Conservation (phyloP, 805 yeast genomes). For the Starmerella apicola region DNA sequence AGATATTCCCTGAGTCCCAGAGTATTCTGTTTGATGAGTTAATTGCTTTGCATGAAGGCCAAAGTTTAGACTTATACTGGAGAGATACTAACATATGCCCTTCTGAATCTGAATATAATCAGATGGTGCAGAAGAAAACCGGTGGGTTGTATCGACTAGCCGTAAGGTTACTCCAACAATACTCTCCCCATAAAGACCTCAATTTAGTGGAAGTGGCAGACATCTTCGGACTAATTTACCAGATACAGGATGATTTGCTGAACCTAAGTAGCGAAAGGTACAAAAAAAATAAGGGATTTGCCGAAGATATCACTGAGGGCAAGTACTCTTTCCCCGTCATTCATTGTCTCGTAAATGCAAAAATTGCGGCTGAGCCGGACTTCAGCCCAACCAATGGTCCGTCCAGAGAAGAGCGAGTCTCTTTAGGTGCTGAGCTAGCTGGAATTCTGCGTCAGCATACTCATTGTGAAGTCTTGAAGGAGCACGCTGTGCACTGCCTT, state of each 20-base stretch:
- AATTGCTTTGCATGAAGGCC: conserved; percentile 76
- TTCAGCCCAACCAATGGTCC: conserved; percentile 40
- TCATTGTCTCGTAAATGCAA: conserved; percentile 37
- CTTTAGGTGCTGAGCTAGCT: conserved; percentile 27
- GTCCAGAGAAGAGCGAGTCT: conserved; percentile 36
- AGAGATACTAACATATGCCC: conserved; percentile 55
- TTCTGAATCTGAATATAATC: conserved; percentile 47
- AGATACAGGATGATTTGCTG: conserved; percentile 71
- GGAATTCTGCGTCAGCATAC: conserved; percentile 45
- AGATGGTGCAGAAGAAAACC: conserved; percentile 79
- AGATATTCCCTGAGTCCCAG: conserved; percentile 28
- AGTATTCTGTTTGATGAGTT: conserved; percentile 53
- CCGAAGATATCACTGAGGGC: conserved; percentile 84
- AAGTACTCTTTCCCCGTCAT: conserved; percentile 78
- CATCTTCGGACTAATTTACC: conserved; percentile 70
- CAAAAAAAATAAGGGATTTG: conserved; percentile 55
- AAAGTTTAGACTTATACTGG: conserved; percentile 83
- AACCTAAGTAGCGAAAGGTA: conserved; percentile 47
- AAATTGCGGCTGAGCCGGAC: conserved; percentile 32
- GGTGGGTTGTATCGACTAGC: conserved; percentile 79
- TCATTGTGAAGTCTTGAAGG: conserved; percentile 37
- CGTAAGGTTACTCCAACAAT: conserved; percentile 45
- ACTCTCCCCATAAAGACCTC: conserved; percentile 24
- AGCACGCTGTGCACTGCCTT: conserved; percentile 39
- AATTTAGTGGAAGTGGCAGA: conserved; percentile 47